These are phyloP conservation scores for Leishmania arabica DNA, from an alignment of 208 protist species.

Conservation along the genomic window DNA sequence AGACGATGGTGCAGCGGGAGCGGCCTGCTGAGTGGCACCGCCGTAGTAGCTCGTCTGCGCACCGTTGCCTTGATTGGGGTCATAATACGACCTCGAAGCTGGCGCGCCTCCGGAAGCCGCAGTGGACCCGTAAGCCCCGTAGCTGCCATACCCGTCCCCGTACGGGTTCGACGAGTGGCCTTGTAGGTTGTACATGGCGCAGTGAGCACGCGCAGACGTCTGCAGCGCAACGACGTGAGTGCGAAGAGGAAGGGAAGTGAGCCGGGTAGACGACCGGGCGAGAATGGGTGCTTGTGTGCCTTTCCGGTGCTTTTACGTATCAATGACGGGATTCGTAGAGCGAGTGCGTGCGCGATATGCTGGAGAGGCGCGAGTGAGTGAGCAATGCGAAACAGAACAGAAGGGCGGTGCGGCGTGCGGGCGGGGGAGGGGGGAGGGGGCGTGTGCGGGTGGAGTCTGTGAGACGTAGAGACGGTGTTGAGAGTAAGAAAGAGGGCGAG, in stretches of 20 bases:
- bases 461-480: background rate
- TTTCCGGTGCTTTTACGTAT: background rate
- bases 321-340: no score
- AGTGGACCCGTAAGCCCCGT: slow-evolving; percentile 29
- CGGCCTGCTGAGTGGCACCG: background rate
- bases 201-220: background rate
- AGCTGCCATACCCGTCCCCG: slow-evolving; percentile 24
- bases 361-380: background rate
- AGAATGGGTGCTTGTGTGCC: background rate
- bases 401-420: background rate
- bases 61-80: slow-evolving; percentile 12
- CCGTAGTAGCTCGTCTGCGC: slow-evolving; percentile 16
- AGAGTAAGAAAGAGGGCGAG: background rate
- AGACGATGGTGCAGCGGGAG: background rate
- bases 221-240: background rate
- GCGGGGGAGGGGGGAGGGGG: background rate
- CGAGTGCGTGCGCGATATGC: background rate
- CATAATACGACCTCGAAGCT: slow-evolving; percentile 12
- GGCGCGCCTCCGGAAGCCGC: background rate
- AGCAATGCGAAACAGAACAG: background rate
- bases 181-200: slow-evolving; percentile 22
- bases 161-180: slow-evolving; percentile 28
- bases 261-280: background rate
- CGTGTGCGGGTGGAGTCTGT: background rate
- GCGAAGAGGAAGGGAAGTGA: background rate